These are phyloP conservation scores for Arachnopeziza araneosa DNA, from an alignment of 2,329 filamentous ascomycete genomes.

Conservation along the genomic window DNA sequence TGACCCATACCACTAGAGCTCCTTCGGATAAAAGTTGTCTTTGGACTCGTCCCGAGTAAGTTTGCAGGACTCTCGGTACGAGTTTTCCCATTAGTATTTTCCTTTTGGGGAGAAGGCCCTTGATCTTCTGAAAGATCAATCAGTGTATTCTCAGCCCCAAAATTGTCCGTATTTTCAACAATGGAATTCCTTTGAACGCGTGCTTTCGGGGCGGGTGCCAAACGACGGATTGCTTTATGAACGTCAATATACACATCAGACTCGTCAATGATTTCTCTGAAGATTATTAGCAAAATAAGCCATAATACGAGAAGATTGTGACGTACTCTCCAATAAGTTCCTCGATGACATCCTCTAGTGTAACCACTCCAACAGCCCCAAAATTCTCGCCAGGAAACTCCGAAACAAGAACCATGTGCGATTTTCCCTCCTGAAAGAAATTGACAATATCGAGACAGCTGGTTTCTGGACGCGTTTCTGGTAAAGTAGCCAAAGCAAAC, in stretches of 20 bases:
- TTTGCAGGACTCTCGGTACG: conserved; percentile 13
- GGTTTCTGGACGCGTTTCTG: conserved; percentile 90
- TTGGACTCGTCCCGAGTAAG: conserved; percentile 27
- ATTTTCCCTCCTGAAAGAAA: conserved; percentile 99
- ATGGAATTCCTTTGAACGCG: conserved; percentile 55
- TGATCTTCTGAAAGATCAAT: conserved; percentile 43
- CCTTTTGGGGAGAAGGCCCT: conserved; percentile 9
- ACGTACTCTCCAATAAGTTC: conserved; percentile 95
- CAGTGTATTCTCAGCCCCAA: conserved; percentile 31
- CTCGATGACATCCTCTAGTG: conserved; percentile 95
- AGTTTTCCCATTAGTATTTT: conserved; percentile 9
- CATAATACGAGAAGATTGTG: background rate
- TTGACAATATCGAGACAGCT: conserved; percentile 98
- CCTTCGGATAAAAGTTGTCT: conserved; percentile 53
- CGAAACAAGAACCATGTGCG: conserved; percentile 96
- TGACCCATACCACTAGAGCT: conserved; percentile 49
- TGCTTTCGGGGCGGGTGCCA: conserved; percentile 55
- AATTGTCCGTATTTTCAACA: conserved; percentile 40
- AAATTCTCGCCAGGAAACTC: conserved; percentile 84
- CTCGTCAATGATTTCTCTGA: conserved; percentile 94
- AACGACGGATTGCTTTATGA: conserved; percentile 89
- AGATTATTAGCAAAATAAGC: conserved; percentile 20
- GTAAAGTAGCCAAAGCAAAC: conserved; percentile 87
- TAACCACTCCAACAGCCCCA: conserved; percentile 89
- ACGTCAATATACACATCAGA: conserved; percentile 98